Percentiles rank a stretch among this genome's conserved stretches.
Evolutionary conservation across 345 rosid species (phyloP).

Genomic region (Noccaea caerulescens): DNA sequence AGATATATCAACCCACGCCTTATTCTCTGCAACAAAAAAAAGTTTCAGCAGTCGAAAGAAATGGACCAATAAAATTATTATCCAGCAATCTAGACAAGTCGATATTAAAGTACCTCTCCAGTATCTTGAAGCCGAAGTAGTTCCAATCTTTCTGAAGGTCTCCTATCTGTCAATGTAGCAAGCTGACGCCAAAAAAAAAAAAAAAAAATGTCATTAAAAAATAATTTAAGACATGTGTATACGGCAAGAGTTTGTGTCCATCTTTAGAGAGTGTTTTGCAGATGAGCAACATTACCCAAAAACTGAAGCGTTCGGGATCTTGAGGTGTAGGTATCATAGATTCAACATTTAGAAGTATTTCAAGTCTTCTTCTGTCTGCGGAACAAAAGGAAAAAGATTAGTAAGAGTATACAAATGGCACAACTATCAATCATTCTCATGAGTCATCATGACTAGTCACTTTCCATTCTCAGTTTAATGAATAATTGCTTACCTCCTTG

Average conservation of each 20-base stretch:
- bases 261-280: conserved; percentile 28
- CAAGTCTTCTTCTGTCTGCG: conserved; percentile 72
- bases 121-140: conserved; percentile 82
- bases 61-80: background rate
- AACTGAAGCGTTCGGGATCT: conserved; percentile 92
- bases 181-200: conserved; percentile 57
- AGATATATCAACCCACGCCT: conserved; percentile 70
- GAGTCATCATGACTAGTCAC: background rate
- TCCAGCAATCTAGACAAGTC: conserved; percentile 7
- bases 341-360: conserved; percentile 65
- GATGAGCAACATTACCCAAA: conserved; percentile 67
- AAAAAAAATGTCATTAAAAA: background rate
- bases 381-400: conserved; percentile 11
- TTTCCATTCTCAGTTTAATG: conserved; percentile 5
- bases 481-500: conserved; percentile 51
- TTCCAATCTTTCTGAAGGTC: conserved; percentile 85
- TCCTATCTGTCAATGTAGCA: conserved; percentile 70
- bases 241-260: conserved; percentile 18
- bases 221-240: background rate
- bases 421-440: background rate
- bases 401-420: conserved; percentile 15
- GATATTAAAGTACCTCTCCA: conserved; percentile 62
- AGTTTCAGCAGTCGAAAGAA: conserved; percentile 3
- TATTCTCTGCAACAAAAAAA: conserved; percentile 64
- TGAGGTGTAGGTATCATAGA: conserved; percentile 75